phyloP scores from a whole-genome alignment of 116 monocot genomes.

The Phalaenopsis hybrid region DNA sequence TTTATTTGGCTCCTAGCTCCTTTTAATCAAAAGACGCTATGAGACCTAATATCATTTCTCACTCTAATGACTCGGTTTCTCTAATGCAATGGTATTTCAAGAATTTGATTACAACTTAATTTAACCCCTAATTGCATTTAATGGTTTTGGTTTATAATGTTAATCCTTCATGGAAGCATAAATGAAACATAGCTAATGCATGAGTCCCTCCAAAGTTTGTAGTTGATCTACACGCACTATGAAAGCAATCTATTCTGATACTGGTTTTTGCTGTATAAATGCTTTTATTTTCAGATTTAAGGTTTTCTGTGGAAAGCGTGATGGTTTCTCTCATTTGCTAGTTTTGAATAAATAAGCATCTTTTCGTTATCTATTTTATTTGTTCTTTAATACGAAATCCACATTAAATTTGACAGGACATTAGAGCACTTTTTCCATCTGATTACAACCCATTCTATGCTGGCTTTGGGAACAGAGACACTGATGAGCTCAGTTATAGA shows the following conservation, averaged over 20 bases:
- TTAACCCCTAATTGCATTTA: neutral
- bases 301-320: neutral
- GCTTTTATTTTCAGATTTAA: neutral
- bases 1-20: neutral
- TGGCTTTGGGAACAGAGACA: constrained; percentile 76
- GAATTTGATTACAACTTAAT: neutral
- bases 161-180: no score
- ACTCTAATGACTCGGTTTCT: neutral
- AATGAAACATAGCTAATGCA: no score
- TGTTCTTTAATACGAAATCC: neutral
- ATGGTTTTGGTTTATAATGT: no score
- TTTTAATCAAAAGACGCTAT: neutral
- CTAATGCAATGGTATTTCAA: neutral
- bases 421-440: constrained; percentile 72
- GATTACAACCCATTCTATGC: constrained; percentile 82
- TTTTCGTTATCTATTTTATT: neutral
- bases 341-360: neutral
- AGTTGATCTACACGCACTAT: no score
- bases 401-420: constrained; percentile 38
- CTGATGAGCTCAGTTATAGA: constrained; percentile 64
- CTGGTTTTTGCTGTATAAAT: neutral
- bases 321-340: neutral
- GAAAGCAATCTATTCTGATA: no score
- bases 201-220: no score
- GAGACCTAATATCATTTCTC: neutral